phyloP scores from a whole-genome alignment of 2,329 filamentous ascomycete species.

The Beauveria medogensis region DNA sequence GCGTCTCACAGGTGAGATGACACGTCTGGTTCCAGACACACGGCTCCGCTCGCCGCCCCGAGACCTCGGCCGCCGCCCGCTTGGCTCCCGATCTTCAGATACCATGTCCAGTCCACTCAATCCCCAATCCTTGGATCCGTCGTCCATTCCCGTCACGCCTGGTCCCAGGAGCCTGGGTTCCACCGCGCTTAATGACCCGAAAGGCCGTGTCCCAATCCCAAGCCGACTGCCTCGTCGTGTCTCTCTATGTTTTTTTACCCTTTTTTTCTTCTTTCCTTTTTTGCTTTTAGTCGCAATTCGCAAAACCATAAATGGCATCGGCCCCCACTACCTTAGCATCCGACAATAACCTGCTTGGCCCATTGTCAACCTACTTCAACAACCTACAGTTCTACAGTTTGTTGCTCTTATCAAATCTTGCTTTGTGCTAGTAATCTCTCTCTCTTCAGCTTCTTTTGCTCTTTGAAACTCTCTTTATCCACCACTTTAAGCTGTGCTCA shows the following conservation, averaged over 20 bases:
- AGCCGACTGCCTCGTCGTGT: constrained; percentile 7
- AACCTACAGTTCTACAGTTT: neutral
- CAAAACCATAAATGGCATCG: constrained; percentile 27
- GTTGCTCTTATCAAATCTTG: neutral
- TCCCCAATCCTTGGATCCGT: constrained; percentile 15
- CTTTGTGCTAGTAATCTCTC: neutral
- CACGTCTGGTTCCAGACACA: constrained; percentile 23
- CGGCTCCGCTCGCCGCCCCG: constrained; percentile 8
- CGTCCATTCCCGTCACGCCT: constrained; percentile 14
- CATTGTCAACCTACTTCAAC: neutral
- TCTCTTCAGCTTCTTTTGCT: neutral
- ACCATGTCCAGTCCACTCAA: constrained; percentile 12
- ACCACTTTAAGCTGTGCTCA: neutral
- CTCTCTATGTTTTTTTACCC: constrained; percentile 7
- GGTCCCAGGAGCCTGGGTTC: constrained; percentile 7
- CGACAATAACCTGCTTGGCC: neutral
- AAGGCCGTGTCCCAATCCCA: constrained; percentile 9
- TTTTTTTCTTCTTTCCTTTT: neutral
- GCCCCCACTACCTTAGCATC: constrained; percentile 19
- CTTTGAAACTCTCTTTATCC: neutral
- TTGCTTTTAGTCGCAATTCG: constrained; percentile 11
- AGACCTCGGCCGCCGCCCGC: constrained; percentile 8
- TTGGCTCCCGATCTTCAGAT: constrained; percentile 11
- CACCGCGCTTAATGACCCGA: constrained; percentile 9
- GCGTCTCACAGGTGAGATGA: constrained; percentile 28